phyloP scores from a whole-genome alignment of 164 flowering plant genomes.

The Liriodendron chinense region DNA sequence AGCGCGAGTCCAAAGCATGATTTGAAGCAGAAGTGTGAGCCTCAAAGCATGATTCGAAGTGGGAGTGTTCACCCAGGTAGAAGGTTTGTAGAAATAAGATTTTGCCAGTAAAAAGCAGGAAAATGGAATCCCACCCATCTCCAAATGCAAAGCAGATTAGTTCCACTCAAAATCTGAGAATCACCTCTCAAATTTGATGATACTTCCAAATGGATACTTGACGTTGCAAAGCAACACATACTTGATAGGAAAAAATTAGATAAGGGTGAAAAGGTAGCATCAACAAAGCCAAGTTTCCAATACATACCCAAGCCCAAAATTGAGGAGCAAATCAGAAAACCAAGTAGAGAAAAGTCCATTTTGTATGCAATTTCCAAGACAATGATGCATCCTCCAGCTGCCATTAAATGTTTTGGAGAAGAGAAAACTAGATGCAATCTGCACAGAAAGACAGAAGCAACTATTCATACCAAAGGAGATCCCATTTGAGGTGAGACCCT shows the following conservation, averaged over 20 bases:
- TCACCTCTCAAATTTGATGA: neutral
- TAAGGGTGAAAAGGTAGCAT: neutral
- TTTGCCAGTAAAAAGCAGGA: too few relatives aligned
- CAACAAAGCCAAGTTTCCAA: constrained; percentile 3
- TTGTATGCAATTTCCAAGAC: constrained; percentile 76
- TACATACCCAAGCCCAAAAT: constrained; percentile 80
- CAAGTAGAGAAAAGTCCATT: constrained; percentile 85
- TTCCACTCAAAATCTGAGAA: too few relatives aligned
- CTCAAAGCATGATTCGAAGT: neutral
- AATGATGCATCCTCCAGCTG: constrained; percentile 84
- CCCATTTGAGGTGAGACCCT: neutral
- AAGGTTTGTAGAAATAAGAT: too few relatives aligned
- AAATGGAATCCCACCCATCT: too few relatives aligned
- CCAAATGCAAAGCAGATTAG: too few relatives aligned
- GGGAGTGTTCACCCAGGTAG: neutral
- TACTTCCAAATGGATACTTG: neutral
- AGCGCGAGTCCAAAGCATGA: neutral
- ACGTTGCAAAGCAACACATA: neutral
- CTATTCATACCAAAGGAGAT: neutral
- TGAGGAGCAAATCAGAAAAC: constrained; percentile 68
- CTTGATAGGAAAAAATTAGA: neutral
- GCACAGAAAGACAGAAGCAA: constrained; percentile 19
- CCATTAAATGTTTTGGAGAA: constrained; percentile 90
- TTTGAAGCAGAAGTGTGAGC: neutral
- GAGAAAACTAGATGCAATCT: constrained; percentile 97